Evolutionary conservation across 805 yeast genomes (phyloP), one percentile per base, ranked within the genome.

Genomic region (Pichia sporocuriosa): DNA sequence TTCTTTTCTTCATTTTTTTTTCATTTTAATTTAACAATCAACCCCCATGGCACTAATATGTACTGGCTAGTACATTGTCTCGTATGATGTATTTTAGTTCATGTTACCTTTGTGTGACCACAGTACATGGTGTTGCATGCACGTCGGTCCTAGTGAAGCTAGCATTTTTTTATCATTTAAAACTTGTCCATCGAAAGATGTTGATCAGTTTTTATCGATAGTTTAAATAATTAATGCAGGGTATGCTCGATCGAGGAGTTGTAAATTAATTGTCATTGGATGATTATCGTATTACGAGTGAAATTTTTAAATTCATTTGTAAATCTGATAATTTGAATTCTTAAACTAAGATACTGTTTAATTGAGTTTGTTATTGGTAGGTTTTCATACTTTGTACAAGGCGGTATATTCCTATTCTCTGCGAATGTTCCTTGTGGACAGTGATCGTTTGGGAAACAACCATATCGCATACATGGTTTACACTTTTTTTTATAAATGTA

Each of bases 371-470:
- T 70, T 72, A 44, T 47, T 48, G 82, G 68, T 66, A 47, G 49
- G 68, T 75, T 67, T 45, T 37, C 64, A 19, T 25, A 4, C 33
- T 32, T 32, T 20, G 33, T 64, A 64, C 74, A 81, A 68, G 71
- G 95, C 96, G 78, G 90, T 95, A 90, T 90, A 90, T 90, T 90
- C 97, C 97, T 90, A 84, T 75, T 87, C 96, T 79, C 90, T 89
- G 82, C 94, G 95, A 73, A 84, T 84, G 82, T 79, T 84, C 57
- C 50, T 55, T 47, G 38, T 75, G 71, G 93, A 79, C 94, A 79
- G 73, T 90, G 78, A 81, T 82, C 95, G 93, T 79, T 86, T 85
- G 96, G 90, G 97, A 88, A 85, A 85, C 64, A 89, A 89, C 97
- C 97, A 89, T 90, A 95, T 87, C 80, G 97, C 95, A 70, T 63